Evolutionary conservation across 805 yeast genomes (phyloP).

Genomic region (Cyberlindnera euphorbiae): DNA sequence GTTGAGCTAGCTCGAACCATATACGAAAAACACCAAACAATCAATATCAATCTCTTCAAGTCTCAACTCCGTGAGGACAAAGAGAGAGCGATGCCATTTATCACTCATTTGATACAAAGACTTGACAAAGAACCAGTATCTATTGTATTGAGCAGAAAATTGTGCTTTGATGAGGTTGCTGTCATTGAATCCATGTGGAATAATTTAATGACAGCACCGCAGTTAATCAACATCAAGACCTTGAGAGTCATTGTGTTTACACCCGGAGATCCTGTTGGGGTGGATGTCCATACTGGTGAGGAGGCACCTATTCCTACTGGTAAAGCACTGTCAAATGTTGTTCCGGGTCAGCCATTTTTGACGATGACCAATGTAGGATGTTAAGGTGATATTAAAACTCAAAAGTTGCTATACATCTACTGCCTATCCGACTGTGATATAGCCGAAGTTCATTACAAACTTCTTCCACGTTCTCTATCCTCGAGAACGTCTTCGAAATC

Average conservation of each 20-base stretch:
- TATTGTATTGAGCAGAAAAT: slow-evolving; percentile 82
- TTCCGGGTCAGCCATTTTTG: too few relatives aligned
- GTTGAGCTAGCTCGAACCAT: slow-evolving; percentile 72
- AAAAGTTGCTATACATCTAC: too few relatives aligned
- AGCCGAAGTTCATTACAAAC: too few relatives aligned
- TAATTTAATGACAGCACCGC: slow-evolving; percentile 59
- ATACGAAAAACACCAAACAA: slow-evolving; percentile 55
- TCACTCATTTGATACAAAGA: slow-evolving; percentile 77
- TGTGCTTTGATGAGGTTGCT: slow-evolving; percentile 72
- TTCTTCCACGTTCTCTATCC: slow-evolving; percentile 17
- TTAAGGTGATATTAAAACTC: too few relatives aligned
- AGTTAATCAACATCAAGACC: slow-evolving; percentile 48
- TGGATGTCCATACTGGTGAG: too few relatives aligned
- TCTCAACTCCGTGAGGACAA: slow-evolving; percentile 75
- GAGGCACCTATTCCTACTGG: too few relatives aligned
- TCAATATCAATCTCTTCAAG: slow-evolving; percentile 59
- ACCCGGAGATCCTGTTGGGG: background rate
- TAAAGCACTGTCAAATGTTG: too few relatives aligned
- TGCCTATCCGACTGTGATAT: too few relatives aligned
- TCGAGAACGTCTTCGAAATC: slow-evolving; percentile 22
- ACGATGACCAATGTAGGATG: too few relatives aligned
- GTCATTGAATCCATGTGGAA: slow-evolving; percentile 51
- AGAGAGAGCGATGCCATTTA: slow-evolving; percentile 92
- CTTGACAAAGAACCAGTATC: slow-evolving; percentile 63
- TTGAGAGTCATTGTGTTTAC: slow-evolving; percentile 53